phyloP scores from a whole-genome alignment of 768 basidiomycete genomes.

The Mycena galericulata region DNA sequence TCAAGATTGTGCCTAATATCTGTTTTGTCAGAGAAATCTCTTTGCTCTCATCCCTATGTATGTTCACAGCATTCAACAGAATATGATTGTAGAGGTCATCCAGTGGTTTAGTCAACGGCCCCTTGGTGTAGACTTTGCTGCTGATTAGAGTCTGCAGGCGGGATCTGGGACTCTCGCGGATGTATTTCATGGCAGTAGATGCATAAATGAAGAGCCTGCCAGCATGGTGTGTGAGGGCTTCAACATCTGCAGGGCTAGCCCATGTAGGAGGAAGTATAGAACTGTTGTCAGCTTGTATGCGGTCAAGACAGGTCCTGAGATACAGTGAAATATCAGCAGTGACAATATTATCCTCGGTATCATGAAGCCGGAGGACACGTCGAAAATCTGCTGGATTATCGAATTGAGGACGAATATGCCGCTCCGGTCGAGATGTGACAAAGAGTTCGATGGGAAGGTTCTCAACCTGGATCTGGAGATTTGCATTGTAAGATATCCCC shows the following conservation, averaged over 20 bases:
- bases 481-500: neutral
- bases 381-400: no score
- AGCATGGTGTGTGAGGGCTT: no score
- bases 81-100: neutral
- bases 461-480: neutral
- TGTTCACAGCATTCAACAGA: neutral
- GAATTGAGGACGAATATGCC: no score
- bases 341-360: neutral
- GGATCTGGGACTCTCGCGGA: no score
- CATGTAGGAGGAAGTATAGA: neutral
- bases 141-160: no score
- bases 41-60: neutral
- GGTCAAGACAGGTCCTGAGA: neutral
- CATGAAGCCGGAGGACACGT: no score
- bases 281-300: neutral
- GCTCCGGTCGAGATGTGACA: conserved; percentile 7
- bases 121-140: no score
- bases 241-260: no score
- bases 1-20: neutral
- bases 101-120: no score
- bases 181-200: no score
- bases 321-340: neutral
- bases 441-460: conserved; percentile 1
- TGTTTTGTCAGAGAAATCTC: conserved; percentile 7
- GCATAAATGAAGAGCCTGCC: no score